Conservation (phyloP, 805 yeast genomes). For the Candida awuae region DNA sequence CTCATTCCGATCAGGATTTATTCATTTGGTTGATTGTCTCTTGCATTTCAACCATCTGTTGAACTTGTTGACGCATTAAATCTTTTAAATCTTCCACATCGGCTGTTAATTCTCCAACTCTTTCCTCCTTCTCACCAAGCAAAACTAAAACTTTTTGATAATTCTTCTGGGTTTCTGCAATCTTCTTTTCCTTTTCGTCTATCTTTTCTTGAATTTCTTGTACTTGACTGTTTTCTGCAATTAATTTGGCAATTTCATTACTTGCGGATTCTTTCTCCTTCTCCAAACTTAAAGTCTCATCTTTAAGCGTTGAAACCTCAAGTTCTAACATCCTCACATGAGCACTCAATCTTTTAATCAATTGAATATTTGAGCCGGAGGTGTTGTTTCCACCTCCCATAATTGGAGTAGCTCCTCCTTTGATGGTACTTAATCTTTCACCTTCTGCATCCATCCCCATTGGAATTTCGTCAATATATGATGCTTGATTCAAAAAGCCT, state of each 20-base stretch:
- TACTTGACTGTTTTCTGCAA: slow-evolving; percentile 48
- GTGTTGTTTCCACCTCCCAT: slow-evolving; percentile 14
- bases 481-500: background rate
- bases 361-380: slow-evolving; percentile 39
- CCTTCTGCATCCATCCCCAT: slow-evolving; percentile 14
- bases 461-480: slow-evolving; percentile 9
- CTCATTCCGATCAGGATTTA: background rate
- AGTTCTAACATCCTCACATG: slow-evolving; percentile 74
- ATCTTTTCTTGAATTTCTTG: slow-evolving; percentile 24
- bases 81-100: slow-evolving; percentile 88
- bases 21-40: slow-evolving; percentile 17
- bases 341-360: slow-evolving; percentile 66
- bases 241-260: slow-evolving; percentile 52
- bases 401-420: slow-evolving; percentile 3
- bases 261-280: slow-evolving; percentile 60
- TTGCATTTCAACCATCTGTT: slow-evolving; percentile 70
- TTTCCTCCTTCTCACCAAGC: slow-evolving; percentile 83
- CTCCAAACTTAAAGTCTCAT: slow-evolving; percentile 47
- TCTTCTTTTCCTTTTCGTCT: slow-evolving; percentile 17
- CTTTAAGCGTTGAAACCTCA: slow-evolving; percentile 58
- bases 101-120: slow-evolving; percentile 74
- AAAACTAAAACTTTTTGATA: slow-evolving; percentile 51
- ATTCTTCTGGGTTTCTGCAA: slow-evolving; percentile 14
- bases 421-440: slow-evolving; percentile 9
- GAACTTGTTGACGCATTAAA: slow-evolving; percentile 74